Base-by-base conservation (phyloP, 1,139 yeast species). In the Taphrina populina region DNA sequence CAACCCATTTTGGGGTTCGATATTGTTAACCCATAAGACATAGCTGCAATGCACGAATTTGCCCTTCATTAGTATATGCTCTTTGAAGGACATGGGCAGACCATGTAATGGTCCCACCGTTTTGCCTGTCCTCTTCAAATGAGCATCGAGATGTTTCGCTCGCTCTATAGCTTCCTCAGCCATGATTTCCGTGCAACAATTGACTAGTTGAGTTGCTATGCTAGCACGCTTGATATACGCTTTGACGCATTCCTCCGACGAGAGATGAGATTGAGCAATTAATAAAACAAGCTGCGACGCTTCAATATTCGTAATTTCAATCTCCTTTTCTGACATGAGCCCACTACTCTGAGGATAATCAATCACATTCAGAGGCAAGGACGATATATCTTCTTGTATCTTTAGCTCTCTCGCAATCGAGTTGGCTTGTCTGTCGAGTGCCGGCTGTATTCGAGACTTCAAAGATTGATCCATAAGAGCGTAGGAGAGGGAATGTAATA, bases 191-290 rank as follows among this genome's bases (percentile, higher is more conserved):
- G 69, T 66, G 33, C 68, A 60, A 47, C 71, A 67, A 58, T 68
- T 69, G 32, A 79, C 74, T 60, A 80, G 67, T 63, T 81, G 82
- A 61, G 81, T 84, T 11, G 80, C 78, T 52, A 80, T 69, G 0
- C 81, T 77, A 2, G 84, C 81, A 58, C 84, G 71, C 61, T 77
- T 78, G 58, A 80, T 77, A 64, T 74, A 78, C 5, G 84, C 84
- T 60, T 65, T 62, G 0, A 76, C 67, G 4, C 77, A 76, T 19
- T 73, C 72, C 19, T 70, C 73, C 0, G 82, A 71, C 1, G 78
- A 66, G 59, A 74, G 64, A 57, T 70, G 66, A 4, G 77, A 77
- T 11, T 52, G 56, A 13, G 74, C 73, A 30, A 80, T 71, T 55
- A 72, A 68, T 8, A 64, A 64, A 19, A 70, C 71, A 62, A 76